These are phyloP conservation scores for Vickermania ingenoplastis DNA, from an alignment of 208 protist species.

Conservation along the genomic window DNA sequence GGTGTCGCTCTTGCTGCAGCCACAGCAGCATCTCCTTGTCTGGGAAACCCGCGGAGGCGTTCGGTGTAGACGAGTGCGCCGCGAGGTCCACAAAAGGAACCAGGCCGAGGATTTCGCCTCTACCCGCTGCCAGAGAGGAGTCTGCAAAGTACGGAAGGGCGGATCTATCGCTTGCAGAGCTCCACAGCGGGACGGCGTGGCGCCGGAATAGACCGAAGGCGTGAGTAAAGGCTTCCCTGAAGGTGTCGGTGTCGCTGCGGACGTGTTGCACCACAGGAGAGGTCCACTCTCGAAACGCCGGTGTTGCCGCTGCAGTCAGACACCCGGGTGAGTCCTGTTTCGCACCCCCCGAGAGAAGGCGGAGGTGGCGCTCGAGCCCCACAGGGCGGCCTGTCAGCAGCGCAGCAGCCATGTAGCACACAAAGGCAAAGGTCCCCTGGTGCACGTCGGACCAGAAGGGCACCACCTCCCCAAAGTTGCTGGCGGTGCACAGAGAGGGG, in stretches of 20 bases:
- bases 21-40: conserved; percentile 82
- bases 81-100: conserved; percentile 80
- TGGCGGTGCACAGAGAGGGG: conserved; percentile 58
- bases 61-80: conserved; percentile 67
- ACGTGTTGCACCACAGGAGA: conserved; percentile 41
- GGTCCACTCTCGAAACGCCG: conserved; percentile 51
- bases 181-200: conserved; percentile 80
- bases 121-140: conserved; percentile 34
- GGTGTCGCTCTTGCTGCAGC: conserved; percentile 61
- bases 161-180: conserved; percentile 28
- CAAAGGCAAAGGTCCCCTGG: conserved; percentile 62
- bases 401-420: conserved; percentile 55
- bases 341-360: conserved; percentile 65
- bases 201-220: conserved; percentile 82
- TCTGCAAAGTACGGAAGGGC: conserved; percentile 72
- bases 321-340: conserved; percentile 23
- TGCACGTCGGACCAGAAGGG: conserved; percentile 73
- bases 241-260: conserved; percentile 42
- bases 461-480: conserved; percentile 49
- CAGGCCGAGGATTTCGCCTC: conserved; percentile 68
- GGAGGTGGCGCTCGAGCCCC: conserved; percentile 71
- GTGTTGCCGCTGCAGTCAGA: conserved; percentile 28
- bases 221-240: conserved; percentile 60
- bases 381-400: conserved; percentile 57
- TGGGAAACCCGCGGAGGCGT: conserved; percentile 75